Percentiles rank a stretch among this genome's conserved stretches.
phyloP scores from a whole-genome alignment of 129 eudicot genomes.

The Deinandra increscens region DNA sequence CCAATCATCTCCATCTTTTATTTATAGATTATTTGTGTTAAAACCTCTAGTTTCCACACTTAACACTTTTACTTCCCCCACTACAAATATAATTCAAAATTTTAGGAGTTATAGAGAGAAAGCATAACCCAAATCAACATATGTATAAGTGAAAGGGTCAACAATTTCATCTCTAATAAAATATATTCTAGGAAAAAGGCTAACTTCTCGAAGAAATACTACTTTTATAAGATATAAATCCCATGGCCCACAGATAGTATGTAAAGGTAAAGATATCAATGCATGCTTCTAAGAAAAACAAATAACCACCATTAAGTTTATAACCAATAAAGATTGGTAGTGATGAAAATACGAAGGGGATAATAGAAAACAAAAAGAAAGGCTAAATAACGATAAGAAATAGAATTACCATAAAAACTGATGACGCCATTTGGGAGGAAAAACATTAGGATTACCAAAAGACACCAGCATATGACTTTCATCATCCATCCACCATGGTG shows the following conservation, averaged over 20 bases:
- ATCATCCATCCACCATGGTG: slow-evolving; percentile 99
- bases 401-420: slow-evolving; percentile 78
- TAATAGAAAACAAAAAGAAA: neutral
- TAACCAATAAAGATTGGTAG: neutral
- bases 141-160: neutral
- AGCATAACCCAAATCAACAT: neutral
- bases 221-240: neutral
- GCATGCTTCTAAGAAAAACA: neutral
- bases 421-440: slow-evolving; percentile 87
- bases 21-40: no score
- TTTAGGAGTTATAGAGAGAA: no score
- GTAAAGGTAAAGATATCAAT: neutral
- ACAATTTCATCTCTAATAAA: neutral
- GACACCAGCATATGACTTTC: slow-evolving; percentile 88
- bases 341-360: neutral
- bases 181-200: slow-evolving; percentile 2
- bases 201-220: neutral
- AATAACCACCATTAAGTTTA: neutral
- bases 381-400: neutral
- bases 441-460: slow-evolving; percentile 84
- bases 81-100: no score
- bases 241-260: neutral
- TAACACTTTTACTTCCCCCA: no score
- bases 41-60: no score
- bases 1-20: no score